Percentiles rank a stretch among this genome's conserved stretches.
These are phyloP conservation scores for Rhizopogon vulgaris DNA, from an alignment of 768 basidiomycete species.

Conservation along the genomic window DNA sequence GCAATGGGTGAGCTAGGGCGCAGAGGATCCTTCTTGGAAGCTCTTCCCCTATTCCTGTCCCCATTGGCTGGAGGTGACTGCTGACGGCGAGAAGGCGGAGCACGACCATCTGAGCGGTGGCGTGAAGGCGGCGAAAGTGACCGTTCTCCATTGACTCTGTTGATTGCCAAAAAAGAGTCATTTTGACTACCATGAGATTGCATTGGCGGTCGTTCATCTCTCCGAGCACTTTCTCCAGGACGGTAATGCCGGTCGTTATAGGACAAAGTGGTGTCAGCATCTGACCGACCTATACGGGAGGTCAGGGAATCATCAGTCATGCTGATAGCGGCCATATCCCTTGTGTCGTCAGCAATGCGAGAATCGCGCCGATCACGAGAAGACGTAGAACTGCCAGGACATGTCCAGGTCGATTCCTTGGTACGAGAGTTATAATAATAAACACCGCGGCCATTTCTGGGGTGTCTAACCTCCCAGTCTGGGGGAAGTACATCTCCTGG, in stretches of 20 bases:
- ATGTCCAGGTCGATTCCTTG: conserved; percentile 51
- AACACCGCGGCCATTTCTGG: conserved; percentile 39
- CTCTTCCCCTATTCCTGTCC: conserved; percentile 14
- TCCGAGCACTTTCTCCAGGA: conserved; percentile 30
- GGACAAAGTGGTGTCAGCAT: conserved; percentile 31
- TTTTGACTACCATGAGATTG: conserved; percentile 14
- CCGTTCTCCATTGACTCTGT: conserved; percentile 13
- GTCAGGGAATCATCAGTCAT: conserved; percentile 17
- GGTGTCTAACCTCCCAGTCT: conserved; percentile 54
- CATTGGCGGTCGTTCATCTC: conserved; percentile 20
- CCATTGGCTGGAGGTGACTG: conserved; percentile 15
- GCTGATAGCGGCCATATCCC: conserved; percentile 18
- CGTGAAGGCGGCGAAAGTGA: conserved; percentile 18
- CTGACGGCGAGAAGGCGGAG: conserved; percentile 16
- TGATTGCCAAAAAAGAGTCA: conserved; percentile 20
- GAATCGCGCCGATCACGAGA: conserved; percentile 19
- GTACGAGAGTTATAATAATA: conserved; percentile 60
- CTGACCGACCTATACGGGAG: conserved; percentile 24
- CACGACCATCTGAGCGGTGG: conserved; percentile 18
- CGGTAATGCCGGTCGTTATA: conserved; percentile 65
- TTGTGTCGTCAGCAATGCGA: conserved; percentile 16
- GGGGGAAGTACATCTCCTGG: conserved; percentile 38
- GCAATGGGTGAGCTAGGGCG: conserved; percentile 7
- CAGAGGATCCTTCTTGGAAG: not conserved
- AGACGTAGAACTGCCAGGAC: conserved; percentile 33